Conservation (phyloP, 805 yeast genomes). For the Zygotorulaspora florentina region DNA sequence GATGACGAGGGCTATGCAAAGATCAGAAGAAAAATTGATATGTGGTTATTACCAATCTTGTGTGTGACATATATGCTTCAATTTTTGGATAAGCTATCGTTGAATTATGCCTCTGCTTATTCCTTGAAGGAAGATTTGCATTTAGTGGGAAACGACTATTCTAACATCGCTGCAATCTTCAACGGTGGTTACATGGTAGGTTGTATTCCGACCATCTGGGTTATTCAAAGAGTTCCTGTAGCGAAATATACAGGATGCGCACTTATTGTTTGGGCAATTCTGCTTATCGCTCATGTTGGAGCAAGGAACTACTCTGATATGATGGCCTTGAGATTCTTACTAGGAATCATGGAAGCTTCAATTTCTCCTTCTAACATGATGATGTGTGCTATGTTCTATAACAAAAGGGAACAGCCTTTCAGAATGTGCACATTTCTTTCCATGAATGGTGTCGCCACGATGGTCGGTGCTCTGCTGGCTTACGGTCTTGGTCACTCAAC, state of each 20-base stretch:
- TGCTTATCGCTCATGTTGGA: constrained; percentile 19
- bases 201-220: constrained; percentile 20
- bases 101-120: constrained; percentile 20
- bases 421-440: constrained; percentile 37
- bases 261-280: constrained; percentile 16
- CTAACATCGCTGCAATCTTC: constrained; percentile 40
- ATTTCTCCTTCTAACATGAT: constrained; percentile 36
- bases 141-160: constrained; percentile 38
- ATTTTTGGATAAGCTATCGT: constrained; percentile 19
- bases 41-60: constrained; percentile 17
- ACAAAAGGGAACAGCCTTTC: constrained; percentile 31
- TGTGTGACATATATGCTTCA: constrained; percentile 23
- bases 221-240: constrained; percentile 23
- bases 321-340: constrained; percentile 22
- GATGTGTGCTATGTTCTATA: constrained; percentile 35
- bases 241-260: constrained; percentile 27
- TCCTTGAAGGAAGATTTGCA: constrained; percentile 34
- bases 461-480: constrained; percentile 27
- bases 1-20: constrained; percentile 18
- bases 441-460: constrained; percentile 32
- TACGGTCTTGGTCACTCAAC: constrained; percentile 28
- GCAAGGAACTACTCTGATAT: constrained; percentile 16
- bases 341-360: constrained; percentile 31
- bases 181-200: constrained; percentile 40
- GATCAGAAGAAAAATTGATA: constrained; percentile 23